Evolutionary conservation across 2,329 filamentous ascomycete genomes (phyloP), one percentile per base, ranked within the genome.

Genomic region (Talaromyces sp.): DNA sequence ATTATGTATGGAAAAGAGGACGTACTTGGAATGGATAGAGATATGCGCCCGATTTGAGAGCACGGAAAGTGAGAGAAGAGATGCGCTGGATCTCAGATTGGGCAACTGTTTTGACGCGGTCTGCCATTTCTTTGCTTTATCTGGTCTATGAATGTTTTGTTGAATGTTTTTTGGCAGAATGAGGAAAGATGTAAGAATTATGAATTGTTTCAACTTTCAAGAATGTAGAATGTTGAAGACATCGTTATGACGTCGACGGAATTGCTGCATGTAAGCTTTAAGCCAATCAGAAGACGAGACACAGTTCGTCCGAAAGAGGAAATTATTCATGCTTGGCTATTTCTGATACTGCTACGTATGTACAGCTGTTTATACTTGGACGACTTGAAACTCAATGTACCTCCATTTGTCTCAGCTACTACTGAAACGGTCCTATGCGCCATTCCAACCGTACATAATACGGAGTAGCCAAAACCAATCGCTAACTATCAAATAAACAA

Each of bases 1-100:
- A 7, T 31, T 31, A 31, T 31, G 4, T 31, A 31, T 6, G 27
- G 27, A 31, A 31, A 31, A 5, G 27, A 31, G 27, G 27, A 31
- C 7, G 35, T 33, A 85, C 86, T 77, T 86, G 93, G 78, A 97
- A 84, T 31, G 94, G 94, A 78, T 97, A 97, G 68, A 96, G 78
- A 74, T 95, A 97, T 27, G 93, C 87, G 59, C 88, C 87, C 68
- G 92, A 96, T 71, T 84, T 87, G 61, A 88, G 86, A 37, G 92
- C 91, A 72, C 92, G 87, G 47, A 84, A 79, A 49, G 91, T 83
- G 43, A 93, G 81, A 17, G 78, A 78, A 69, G 82, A 87, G 63
- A 90, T 85, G 68, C 88, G 87, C 67, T 86, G 83, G 64, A 89
- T 88, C 73, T 97, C 93, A 69, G 93, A 88, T 68, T 86, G 74